A percentile compares a stretch with the other conserved stretches of the same genome.
These are phyloP conservation scores for Emergomyces orientalis DNA, from an alignment of 2,329 filamentous ascomycete genomes.

Conservation along the genomic window DNA sequence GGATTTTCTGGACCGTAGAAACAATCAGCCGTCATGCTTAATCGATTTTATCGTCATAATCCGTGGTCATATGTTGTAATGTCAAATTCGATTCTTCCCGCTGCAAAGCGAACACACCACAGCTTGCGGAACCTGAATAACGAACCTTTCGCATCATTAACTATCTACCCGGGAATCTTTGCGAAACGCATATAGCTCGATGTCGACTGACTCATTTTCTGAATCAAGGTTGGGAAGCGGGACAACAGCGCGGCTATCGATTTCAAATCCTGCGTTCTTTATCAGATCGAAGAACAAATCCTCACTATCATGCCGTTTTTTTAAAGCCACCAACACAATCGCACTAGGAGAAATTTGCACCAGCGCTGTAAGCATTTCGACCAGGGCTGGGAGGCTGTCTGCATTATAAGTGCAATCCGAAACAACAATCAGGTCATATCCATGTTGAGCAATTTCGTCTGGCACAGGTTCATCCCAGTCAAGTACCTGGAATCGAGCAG, in stretches of 20 bases:
- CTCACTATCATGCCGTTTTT: constrained; percentile 59
- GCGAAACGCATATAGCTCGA: constrained; percentile 32
- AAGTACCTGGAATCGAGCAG: constrained; percentile 43
- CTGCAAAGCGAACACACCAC: neutral
- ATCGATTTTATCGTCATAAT: neutral
- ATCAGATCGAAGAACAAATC: constrained; percentile 57
- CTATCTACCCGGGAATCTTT: constrained; percentile 4
- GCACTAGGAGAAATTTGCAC: constrained; percentile 41
- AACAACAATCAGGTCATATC: constrained; percentile 53
- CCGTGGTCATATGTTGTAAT: neutral
- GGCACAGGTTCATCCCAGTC: constrained; percentile 52
- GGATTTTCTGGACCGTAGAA: constrained; percentile 1
- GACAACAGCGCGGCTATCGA: constrained; percentile 25
- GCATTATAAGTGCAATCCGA: constrained; percentile 67
- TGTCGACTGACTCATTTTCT: constrained; percentile 27
- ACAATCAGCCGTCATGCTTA: neutral
- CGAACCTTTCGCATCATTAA: constrained; percentile 1
- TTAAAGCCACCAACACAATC: constrained; percentile 53
- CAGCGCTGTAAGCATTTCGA: constrained; percentile 47
- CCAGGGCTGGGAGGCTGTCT: constrained; percentile 55
- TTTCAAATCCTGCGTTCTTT: constrained; percentile 29
- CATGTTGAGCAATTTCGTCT: constrained; percentile 26
- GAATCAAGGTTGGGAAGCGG: constrained; percentile 27
- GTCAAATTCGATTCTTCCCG: neutral
- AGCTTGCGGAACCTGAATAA: neutral